Evolutionary conservation across 2,329 filamentous ascomycete genomes (phyloP), one percentile per base, ranked within the genome.

Genomic region (Albophoma yamanashiensis): DNA sequence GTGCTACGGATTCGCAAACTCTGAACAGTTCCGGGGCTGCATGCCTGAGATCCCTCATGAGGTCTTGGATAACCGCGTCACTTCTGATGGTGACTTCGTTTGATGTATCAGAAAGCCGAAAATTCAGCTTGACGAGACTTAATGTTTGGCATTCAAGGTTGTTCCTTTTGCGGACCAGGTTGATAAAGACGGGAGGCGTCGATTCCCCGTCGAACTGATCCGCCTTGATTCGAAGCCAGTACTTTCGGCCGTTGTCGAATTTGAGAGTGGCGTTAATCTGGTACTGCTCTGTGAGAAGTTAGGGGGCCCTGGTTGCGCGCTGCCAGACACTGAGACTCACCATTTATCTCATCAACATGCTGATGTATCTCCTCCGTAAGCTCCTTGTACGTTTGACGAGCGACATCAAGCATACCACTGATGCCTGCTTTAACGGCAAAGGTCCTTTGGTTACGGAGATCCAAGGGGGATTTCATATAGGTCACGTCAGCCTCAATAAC

Each of bases 381-480:
- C 70, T 97, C 93, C 67, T 94, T 95, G 74, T 94, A 97, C 0
- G 91, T 91, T 67, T 92, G 88, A 6, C 92, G 84, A 40, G 91
- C 90, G 43, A 97, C 89, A 73, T 97, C 93, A 4, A 97, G 82
- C 60, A 97, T 82, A 2, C 90, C 90, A 66, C 91, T 92, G 50
- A 94, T 85, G 0, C 91, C 90, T 55, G 91, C 85, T 76, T 89
- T 94, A 39, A 97, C 88, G 27, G 93, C 93, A 75, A 95, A 97
- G 0, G 89, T 90, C 63, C 93, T 82, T 70, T 97, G 93, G 62
- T 97, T 96, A 17, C 92, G 84, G 60, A 96, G 78, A 63, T 97
- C 93, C 5, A 97, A 79, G 0, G 94, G 88, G 27, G 87, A 85
- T 55, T 82, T 89, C 61, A 90, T 88, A 65, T 89, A 95, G 0